phyloP scores from a whole-genome alignment of 2,329 filamentous ascomycete genomes.

The Blastomyces emzantsi region DNA sequence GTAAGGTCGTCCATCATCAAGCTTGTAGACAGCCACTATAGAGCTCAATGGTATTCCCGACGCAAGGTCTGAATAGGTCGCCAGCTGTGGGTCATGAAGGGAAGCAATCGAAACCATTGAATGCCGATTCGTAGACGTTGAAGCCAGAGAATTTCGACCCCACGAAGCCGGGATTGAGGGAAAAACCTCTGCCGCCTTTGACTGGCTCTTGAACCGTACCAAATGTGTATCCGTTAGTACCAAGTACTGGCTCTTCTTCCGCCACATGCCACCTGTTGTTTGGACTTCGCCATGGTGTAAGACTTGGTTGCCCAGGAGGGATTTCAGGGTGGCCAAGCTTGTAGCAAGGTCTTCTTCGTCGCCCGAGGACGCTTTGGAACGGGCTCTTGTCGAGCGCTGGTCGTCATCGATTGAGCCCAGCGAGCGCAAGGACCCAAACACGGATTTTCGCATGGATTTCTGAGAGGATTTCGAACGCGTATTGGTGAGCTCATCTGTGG shows the following conservation, averaged over 20 bases:
- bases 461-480: conserved; percentile 36
- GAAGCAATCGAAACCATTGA: conserved; percentile 53
- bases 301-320: conserved; percentile 40
- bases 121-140: conserved; percentile 38
- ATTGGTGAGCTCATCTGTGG: conserved; percentile 4
- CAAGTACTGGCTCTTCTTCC: conserved; percentile 65
- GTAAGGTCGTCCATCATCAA: conserved; percentile 58
- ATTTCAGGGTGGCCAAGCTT: conserved; percentile 22
- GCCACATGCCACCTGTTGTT: conserved; percentile 59
- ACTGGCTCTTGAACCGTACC: conserved; percentile 58
- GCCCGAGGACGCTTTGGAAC: conserved; percentile 43
- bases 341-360: conserved; percentile 37
- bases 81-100: conserved; percentile 52
- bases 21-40: conserved; percentile 57
- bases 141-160: conserved; percentile 35
- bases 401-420: conserved; percentile 46
- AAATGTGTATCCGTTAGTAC: conserved; percentile 62
- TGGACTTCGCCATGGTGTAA: conserved; percentile 62
- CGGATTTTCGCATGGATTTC: conserved; percentile 42
- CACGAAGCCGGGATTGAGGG: conserved; percentile 40
- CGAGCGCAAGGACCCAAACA: conserved; percentile 51
- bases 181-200: conserved; percentile 57
- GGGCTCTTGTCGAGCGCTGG: conserved; percentile 36
- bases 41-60: conserved; percentile 52
- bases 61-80: conserved; percentile 47